Evolutionary conservation across 2,329 filamentous ascomycete genomes (phyloP).

Genomic region (Talaromyces sp.): DNA sequence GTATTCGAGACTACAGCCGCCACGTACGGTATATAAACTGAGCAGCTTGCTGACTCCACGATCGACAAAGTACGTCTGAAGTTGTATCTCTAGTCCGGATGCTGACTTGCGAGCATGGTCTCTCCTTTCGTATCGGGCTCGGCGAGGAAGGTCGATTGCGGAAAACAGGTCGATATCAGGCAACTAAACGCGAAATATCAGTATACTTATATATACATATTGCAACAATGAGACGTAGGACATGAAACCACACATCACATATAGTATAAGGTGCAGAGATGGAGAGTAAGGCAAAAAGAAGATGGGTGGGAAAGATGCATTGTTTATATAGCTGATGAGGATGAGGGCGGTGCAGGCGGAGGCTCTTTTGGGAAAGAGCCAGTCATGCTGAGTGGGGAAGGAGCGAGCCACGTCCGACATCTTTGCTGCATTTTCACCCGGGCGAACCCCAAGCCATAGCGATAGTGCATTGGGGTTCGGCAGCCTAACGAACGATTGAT

Average conservation of each 20-base stretch:
- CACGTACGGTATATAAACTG: background rate
- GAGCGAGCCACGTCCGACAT: slow-evolving; percentile 4
- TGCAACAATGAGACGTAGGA: background rate
- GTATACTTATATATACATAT: background rate
- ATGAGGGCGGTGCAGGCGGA: slow-evolving; percentile 4
- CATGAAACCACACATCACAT: background rate
- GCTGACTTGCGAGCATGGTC: background rate
- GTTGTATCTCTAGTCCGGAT: background rate
- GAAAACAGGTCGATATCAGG: background rate
- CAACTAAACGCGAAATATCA: background rate
- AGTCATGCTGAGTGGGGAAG: background rate
- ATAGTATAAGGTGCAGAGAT: background rate
- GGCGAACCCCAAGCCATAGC: background rate
- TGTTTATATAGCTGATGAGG: background rate
- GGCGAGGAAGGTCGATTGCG: background rate
- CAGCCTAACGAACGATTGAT: background rate
- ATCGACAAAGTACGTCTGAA: too few relatives aligned
- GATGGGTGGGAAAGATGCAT: background rate
- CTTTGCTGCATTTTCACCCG: background rate
- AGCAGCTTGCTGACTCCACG: background rate
- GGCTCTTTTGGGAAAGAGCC: slow-evolving; percentile 1
- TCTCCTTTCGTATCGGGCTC: background rate
- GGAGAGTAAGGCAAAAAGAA: background rate
- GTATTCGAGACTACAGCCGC: background rate
- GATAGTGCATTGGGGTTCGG: background rate